Evolutionary conservation across 73 alveolate species (phyloP).

Genomic region (Diophrys sp.): DNA sequence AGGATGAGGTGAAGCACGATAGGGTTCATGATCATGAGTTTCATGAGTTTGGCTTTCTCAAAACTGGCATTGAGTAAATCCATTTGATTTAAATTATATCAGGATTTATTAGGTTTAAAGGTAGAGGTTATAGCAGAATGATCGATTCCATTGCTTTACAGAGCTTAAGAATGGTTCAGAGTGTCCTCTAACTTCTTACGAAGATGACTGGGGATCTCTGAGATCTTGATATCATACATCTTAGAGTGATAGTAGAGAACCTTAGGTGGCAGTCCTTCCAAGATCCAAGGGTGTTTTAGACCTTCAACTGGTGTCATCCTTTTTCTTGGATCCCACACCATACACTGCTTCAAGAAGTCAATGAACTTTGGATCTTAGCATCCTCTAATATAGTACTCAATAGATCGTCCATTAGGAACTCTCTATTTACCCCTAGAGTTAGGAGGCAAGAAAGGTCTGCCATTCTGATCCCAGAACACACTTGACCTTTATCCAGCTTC

Average conservation of each 20-base stretch:
- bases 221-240: too few relatives aligned
- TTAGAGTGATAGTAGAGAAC: conserved; percentile 48
- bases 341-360: conserved; percentile 53
- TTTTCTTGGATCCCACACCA: conserved; percentile 87
- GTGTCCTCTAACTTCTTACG: too few relatives aligned
- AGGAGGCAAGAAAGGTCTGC: conserved; percentile 38
- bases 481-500: conserved; percentile 35
- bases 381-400: conserved; percentile 28
- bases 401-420: conserved; percentile 32
- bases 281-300: conserved; percentile 73
- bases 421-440: conserved; percentile 42
- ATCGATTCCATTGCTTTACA: too few relatives aligned
- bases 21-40: too few relatives aligned
- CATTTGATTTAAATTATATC: too few relatives aligned
- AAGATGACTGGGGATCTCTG: too few relatives aligned
- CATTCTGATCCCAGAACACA: conserved; percentile 40
- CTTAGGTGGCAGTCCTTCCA: conserved; percentile 66
- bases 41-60: too few relatives aligned
- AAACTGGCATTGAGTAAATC: too few relatives aligned
- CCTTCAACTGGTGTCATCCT: conserved; percentile 89
- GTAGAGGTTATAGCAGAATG: too few relatives aligned
- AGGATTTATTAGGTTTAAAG: too few relatives aligned
- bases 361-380: conserved; percentile 30
- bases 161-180: too few relatives aligned
- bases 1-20: too few relatives aligned